Conservation (phyloP, 2,329 filamentous ascomycete genomes). For the Penicillium freii region DNA sequence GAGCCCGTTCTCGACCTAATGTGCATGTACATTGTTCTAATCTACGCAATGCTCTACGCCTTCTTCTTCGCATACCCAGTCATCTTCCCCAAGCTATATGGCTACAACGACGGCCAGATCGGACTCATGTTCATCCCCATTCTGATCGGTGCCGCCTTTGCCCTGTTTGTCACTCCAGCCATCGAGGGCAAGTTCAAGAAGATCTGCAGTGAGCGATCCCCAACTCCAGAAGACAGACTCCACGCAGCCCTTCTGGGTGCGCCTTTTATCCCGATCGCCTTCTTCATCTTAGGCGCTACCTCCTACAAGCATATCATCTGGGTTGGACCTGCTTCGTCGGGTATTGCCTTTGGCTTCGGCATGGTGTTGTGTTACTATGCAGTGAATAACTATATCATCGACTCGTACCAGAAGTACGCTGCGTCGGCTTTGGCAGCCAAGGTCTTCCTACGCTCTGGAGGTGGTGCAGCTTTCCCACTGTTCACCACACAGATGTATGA, state of each 20-base stretch:
- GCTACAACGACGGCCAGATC: slow-evolving; percentile 36
- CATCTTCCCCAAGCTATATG: slow-evolving; percentile 70
- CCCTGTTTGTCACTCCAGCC: slow-evolving; percentile 32
- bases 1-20: slow-evolving; percentile 43
- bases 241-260: slow-evolving; percentile 72
- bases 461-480: slow-evolving; percentile 69
- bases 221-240: slow-evolving; percentile 70
- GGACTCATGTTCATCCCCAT: slow-evolving; percentile 46
- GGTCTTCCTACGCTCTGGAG: slow-evolving; percentile 53
- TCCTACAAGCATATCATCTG: slow-evolving; percentile 58
- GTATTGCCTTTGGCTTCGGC: slow-evolving; percentile 69
- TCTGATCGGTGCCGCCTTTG: slow-evolving; percentile 32
- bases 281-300: slow-evolving; percentile 63
- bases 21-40: slow-evolving; percentile 71
- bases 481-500: slow-evolving; percentile 77
- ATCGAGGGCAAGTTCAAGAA: slow-evolving; percentile 75
- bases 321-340: slow-evolving; percentile 57
- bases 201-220: slow-evolving; percentile 59
- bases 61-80: slow-evolving; percentile 54
- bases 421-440: slow-evolving; percentile 47
- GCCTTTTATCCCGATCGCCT: slow-evolving; percentile 63
- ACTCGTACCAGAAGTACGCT: slow-evolving; percentile 51
- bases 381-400: slow-evolving; percentile 71
- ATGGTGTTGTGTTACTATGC: slow-evolving; percentile 78
- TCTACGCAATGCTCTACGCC: slow-evolving; percentile 50